These are phyloP conservation scores for Arachis monticola DNA, from an alignment of 331 rosid species.

Conservation along the genomic window DNA sequence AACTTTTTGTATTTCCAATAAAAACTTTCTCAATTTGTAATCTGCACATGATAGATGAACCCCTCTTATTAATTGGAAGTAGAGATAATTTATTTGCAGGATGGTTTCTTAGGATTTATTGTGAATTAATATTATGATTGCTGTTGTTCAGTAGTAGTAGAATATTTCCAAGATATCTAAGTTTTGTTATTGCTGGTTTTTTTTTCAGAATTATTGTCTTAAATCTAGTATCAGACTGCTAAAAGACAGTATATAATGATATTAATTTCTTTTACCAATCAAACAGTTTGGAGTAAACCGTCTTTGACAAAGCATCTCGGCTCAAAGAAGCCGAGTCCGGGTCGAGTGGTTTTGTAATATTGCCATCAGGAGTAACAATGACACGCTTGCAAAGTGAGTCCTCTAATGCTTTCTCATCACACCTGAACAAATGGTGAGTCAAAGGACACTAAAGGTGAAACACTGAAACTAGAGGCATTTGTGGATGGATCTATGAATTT, in stretches of 20 bases:
- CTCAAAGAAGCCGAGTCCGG: conserved; percentile 74
- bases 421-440: conserved; percentile 56
- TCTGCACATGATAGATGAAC: no score
- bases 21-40: no score
- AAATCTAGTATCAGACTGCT: background rate
- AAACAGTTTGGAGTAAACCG: conserved; percentile 72
- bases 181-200: no score
- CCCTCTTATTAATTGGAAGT: background rate
- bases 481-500: conserved; percentile 42
- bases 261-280: conserved; percentile 64
- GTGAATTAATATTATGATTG: conserved; percentile 1
- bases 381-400: conserved; percentile 84
- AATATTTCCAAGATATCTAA: background rate
- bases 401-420: conserved; percentile 67
- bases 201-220: background rate
- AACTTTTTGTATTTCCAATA: no score
- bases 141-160: background rate
- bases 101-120: conserved; percentile 12
- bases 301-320: conserved; percentile 83
- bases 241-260: conserved; percentile 17
- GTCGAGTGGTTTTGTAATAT: conserved; percentile 77
- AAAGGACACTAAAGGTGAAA: conserved; percentile 26
- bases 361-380: conserved; percentile 90
- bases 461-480: conserved; percentile 10
- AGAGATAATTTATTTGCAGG: conserved; percentile 21